Base-by-base conservation (phyloP, 2,329 filamentous ascomycete genomes). In the Sclerotinia minor region DNA sequence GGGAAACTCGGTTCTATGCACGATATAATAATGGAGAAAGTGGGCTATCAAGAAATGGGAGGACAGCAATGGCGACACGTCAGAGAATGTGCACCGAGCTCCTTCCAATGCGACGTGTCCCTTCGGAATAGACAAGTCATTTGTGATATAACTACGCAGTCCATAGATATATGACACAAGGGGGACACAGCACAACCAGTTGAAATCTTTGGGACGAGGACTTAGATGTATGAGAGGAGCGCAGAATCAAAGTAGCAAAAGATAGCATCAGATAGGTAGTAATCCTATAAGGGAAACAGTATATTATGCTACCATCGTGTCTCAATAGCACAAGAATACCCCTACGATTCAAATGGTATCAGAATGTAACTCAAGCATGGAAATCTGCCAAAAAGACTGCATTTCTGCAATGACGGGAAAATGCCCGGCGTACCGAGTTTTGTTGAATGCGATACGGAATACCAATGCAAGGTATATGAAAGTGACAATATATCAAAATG, bases 41-140 rank as follows among this genome's bases (percentile, higher is more conserved):
- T 61, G 59, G 59, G 47, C 59, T 15, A 50, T 35, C 59, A 61
- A 38, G 45, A 61, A 41, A 50, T 61, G 24, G 29, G 21, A 61
- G 45, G 45, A 61, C 59, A 61, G 17, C 59, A 49, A 61, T n/a
- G 47, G 59, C 59, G 59, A 61, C 45, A 61, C 59, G 59, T 61
- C 59, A 61, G 59, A 61, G 59, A 50, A 24, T 21, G 45, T 60
- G 45, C 59, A 50, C 45, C 59, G 47, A 60, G 19, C 29, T 24
- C 21, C 29, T n/a, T 38, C 29, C 59, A 50, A 49, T 50, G 29
- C 45, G 45, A 61, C 59, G 59, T 61, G 59, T 50, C 26, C 59
- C 21, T 50, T 50, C n/a, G 11, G 21, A 19, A 35, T 50, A 47
- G 13, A 26, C 9, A 45, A 19, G 57, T 59, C 41, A 59, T 44